Evolutionary conservation across 2,329 filamentous ascomycete species (phyloP).

Genomic region (Cladosporium cucumerinum): DNA sequence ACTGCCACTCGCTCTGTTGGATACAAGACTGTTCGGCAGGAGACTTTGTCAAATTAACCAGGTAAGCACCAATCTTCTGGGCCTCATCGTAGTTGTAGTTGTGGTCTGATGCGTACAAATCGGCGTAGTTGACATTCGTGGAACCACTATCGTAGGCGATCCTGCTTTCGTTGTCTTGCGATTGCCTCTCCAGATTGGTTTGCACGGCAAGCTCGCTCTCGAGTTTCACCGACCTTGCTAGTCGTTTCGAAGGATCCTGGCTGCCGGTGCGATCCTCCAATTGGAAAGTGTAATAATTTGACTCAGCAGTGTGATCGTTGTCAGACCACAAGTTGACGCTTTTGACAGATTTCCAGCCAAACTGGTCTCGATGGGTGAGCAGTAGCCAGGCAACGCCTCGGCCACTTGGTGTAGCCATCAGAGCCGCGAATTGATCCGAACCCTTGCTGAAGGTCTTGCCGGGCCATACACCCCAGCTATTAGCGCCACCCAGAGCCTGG

Average conservation of each 20-base stretch:
- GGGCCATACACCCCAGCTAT: not conserved
- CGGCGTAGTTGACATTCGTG: not conserved
- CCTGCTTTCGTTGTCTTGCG: not conserved
- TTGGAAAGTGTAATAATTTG: not conserved
- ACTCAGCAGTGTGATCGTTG: not conserved
- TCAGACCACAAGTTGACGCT: slow-evolving; percentile 8
- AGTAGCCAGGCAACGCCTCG: slow-evolving; percentile 18
- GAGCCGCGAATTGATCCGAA: slow-evolving; percentile 13
- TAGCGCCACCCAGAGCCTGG: slow-evolving; percentile 1
- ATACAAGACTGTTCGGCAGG: not conserved
- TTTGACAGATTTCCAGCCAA: slow-evolving; percentile 19
- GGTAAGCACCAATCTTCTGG: not conserved
- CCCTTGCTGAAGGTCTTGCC: slow-evolving; percentile 6
- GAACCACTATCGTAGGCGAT: not conserved
- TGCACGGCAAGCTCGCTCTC: not conserved
- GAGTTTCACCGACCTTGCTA: not conserved
- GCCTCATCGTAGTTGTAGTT: not conserved
- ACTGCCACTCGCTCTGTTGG: not conserved
- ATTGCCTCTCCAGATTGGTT: not conserved
- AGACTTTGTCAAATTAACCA: not conserved
- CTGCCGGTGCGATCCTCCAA: not conserved
- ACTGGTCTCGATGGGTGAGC: slow-evolving; percentile 19
- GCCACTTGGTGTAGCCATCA: slow-evolving; percentile 20
- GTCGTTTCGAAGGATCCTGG: too few species aligned
- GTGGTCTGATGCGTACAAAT: not conserved